Evolutionary conservation across 1,139 yeast species (phyloP).

Genomic region (Scheffersomyces illinoinensis): DNA sequence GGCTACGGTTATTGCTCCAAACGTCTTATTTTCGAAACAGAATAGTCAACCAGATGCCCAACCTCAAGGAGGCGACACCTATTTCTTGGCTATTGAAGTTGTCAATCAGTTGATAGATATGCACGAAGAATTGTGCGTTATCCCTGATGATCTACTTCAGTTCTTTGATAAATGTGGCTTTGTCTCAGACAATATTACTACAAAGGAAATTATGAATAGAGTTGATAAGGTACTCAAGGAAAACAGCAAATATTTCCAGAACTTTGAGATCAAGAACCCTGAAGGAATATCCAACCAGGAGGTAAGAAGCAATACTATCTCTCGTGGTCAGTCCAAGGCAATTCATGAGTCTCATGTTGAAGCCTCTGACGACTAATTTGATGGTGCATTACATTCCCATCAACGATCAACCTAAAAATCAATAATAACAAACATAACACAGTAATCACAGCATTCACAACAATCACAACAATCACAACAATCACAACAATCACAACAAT

Average conservation of each 20-base stretch:
- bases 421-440: neutral
- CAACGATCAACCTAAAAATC: neutral
- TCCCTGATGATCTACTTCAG: constrained; percentile 59
- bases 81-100: constrained; percentile 88
- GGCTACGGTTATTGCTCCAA: constrained; percentile 95
- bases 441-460: neutral
- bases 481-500: neutral
- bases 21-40: constrained; percentile 63
- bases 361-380: constrained; percentile 10
- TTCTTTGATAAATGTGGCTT: constrained; percentile 41
- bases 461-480: neutral
- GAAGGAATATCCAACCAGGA: constrained; percentile 25
- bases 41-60: constrained; percentile 24
- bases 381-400: neutral
- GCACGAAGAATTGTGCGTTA: constrained; percentile 76
- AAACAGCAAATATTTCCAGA: constrained; percentile 28
- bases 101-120: constrained; percentile 81
- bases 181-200: constrained; percentile 20
- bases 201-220: constrained; percentile 40
- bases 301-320: constrained; percentile 34
- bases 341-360: constrained; percentile 31
- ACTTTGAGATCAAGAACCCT: constrained; percentile 22
- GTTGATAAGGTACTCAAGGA: constrained; percentile 36
- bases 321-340: constrained; percentile 36
- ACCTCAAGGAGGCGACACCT: constrained; percentile 61